Base-by-base conservation (phyloP, 495 filamentous ascomycete genomes). In the Penicillium macrosclerotiorum region DNA sequence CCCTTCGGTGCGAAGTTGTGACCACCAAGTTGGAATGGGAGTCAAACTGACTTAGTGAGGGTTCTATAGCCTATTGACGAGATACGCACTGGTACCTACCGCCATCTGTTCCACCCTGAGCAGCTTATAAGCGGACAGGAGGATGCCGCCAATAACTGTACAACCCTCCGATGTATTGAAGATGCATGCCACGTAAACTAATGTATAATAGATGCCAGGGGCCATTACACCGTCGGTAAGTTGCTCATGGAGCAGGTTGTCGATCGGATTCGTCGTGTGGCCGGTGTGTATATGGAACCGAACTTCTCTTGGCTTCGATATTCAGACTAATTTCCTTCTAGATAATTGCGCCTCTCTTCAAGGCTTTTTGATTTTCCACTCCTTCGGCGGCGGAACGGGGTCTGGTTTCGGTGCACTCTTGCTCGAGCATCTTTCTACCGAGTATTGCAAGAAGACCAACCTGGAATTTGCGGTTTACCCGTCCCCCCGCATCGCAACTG, bases 381-480 rank as follows among this genome's bases (percentile, higher is more conserved):
- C 94, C 33, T 98, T 98, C 69, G 93, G 93, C 76, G 93, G 93
- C 68, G 93, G 93, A 72, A 98, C 93, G 54, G 93, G 93, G 62
- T 98, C 93, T 49, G 93, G 93, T 57, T 98, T 98, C 73, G 93
- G 93, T 74, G 92, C 93, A 49, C 85, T 97, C 51, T 78, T 97
- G 60, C 92, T 97, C 83, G 94, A 97, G 78, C 90, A 90, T 68
- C 82, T 98, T 45, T 96, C 93, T 30, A 85, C 92, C 60, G 93
- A 97, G 75, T 98, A 95, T 64, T 90, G 90, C 71, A 98, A 98
- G 83, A 98, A 98, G 85, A 89, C 85, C 78, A 98, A 98, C 85
- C 80, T 98, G 39, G 93, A 98, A 74, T 97, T 97, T 77, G 92
- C 90, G 65, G 90, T 98, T 55, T 98, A 98, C 76, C 93, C 93